Percentiles rank a stretch among this genome's conserved stretches.
Conservation (phyloP, 305 asterid genomes). For the Ajuga reptans region DNA sequence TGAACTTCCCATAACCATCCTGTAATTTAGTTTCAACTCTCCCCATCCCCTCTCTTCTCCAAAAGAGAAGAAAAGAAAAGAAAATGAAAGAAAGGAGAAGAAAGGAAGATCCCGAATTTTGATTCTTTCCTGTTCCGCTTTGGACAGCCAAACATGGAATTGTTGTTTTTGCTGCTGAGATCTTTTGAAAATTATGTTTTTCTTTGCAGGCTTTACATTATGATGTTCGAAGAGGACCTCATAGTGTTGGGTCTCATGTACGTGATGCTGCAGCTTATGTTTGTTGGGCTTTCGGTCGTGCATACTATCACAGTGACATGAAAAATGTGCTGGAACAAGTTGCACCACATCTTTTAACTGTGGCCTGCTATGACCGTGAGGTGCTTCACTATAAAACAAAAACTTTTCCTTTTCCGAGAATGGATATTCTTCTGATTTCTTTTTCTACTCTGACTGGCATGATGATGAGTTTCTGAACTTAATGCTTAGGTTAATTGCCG, state of each 20-base stretch:
- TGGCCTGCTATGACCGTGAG: slow-evolving; percentile 99
- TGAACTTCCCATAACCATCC: background rate
- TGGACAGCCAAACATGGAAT: background rate
- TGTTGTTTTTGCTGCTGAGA: slow-evolving; percentile 8
- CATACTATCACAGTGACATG: slow-evolving; percentile 83
- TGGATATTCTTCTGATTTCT: slow-evolving; percentile 3
- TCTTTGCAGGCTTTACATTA: slow-evolving; percentile 76
- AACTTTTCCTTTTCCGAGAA: slow-evolving; percentile 8
- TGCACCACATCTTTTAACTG: slow-evolving; percentile 82
- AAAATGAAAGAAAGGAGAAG: background rate
- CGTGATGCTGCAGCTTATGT: slow-evolving; percentile 99
- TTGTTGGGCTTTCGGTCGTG: slow-evolving; percentile 99
- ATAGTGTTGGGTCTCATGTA: slow-evolving; percentile 96
- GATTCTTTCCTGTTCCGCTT: background rate
- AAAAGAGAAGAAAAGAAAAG: background rate
- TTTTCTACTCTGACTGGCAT: slow-evolving; percentile 18
- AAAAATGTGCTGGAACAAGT: slow-evolving; percentile 66
- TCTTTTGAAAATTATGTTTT: background rate
- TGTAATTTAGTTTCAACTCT: background rate
- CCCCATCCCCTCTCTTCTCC: background rate
- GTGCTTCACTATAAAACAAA: slow-evolving; percentile 34
- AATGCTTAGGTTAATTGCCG: slow-evolving; percentile 85
- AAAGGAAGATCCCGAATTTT: background rate
- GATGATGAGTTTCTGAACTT: slow-evolving; percentile 29
- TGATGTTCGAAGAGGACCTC: slow-evolving; percentile 98